phyloP scores from a whole-genome alignment of 306 rosid genomes.

The Prunus persica region Prunus_persica_NCBIv2 NC_034009.1:10555501-10556000 shows the following conservation, averaged over 20 bases:
- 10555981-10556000: too few species aligned
- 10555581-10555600: background rate
- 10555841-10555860: background rate
- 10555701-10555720: background rate
- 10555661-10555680: background rate
- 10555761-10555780: background rate
- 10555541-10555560: background rate
- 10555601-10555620: slow-evolving; percentile 6
- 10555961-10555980: too few species aligned
- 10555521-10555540: background rate
- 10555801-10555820: background rate
- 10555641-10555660: background rate
- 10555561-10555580: background rate
- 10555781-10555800: background rate
- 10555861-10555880: background rate
- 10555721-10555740: background rate
- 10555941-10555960: too few species aligned
- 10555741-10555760: background rate
- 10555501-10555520: background rate
- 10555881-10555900: too few species aligned
- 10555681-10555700: background rate
- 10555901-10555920: too few species aligned
- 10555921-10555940: too few species aligned
- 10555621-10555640: background rate
- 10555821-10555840: background rate